Base-by-base conservation (phyloP, 352 stramenopile species). In the Globisporangium nodosum region DNA sequence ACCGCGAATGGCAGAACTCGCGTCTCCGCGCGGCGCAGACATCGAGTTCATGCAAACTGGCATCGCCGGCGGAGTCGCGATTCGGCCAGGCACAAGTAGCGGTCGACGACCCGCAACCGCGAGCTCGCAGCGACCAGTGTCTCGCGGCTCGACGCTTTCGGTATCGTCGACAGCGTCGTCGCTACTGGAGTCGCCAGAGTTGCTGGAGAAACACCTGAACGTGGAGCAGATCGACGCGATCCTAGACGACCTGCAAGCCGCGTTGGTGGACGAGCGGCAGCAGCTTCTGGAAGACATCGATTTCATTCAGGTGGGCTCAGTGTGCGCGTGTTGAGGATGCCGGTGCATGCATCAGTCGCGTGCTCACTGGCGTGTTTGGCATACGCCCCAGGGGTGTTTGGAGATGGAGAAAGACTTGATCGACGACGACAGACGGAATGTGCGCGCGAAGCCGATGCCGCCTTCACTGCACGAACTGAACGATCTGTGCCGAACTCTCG, bases 341-440 rank as follows among this genome's bases (percentile, higher is more conserved):
- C 24, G 11, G 35, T 43, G 37, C 8, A 18, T 35, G 12, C 33
- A 9, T 39, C 6, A 12, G 5, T 39, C 37, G 5, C 8, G 11
- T 15, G 5, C 3, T 21, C 40, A 52, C 33, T 56, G 3, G 20
- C 4, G 30, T 24, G 30, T 3, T 27, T 24, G 39, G 12, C 12
- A 40, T 27, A 3, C 20, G 6, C 12, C 35, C 15, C 48, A 92
- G 82, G 66, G 79, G 27, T 93, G 83, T 51, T 69, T 93, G 20
- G 83, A 93, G 65, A 93, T 93, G 83, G 83, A 93, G 52, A 78
- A 93, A 49, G 83, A 91, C 58, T 65, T 93, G 16, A 81, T 93
- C 24, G 81, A 91, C 39, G 81, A 90, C 24, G 83, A 93, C 49
- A 69, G 74, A 49, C 65, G 75, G 24, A 74, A 79, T 37, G 69